These are phyloP conservation scores for Stevia rebaudiana DNA, from an alignment of 140 eudicot species.

Conservation along the genomic window DNA sequence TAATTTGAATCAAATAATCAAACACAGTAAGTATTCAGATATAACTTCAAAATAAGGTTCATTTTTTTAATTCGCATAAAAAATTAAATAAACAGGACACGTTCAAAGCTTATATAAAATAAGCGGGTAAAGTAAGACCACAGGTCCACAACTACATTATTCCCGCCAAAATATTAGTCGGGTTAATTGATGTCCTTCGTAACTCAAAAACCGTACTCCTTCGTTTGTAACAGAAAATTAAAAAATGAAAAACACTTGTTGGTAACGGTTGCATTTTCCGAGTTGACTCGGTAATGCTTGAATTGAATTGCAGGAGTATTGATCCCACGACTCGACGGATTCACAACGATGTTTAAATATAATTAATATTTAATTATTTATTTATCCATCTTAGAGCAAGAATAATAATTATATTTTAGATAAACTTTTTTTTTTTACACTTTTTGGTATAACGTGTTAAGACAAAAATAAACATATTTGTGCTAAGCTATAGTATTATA, in stretches of 20 bases:
- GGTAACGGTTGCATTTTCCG: slow-evolving; percentile 7
- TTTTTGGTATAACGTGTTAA: background rate
- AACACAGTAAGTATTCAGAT: too few relatives aligned
- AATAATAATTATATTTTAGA: too few relatives aligned
- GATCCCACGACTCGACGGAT: background rate
- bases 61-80: too few relatives aligned
- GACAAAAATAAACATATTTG: background rate
- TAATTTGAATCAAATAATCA: too few relatives aligned
- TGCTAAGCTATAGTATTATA: background rate
- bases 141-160: background rate
- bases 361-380: background rate
- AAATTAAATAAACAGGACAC: too few relatives aligned
- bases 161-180: slow-evolving; percentile 28
- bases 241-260: background rate
- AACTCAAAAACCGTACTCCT: slow-evolving; percentile 15
- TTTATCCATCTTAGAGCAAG: too few relatives aligned
- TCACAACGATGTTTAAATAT: background rate
- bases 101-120: too few relatives aligned
- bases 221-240: background rate
- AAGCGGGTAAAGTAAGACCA: too few relatives aligned
- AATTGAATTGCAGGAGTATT: background rate
- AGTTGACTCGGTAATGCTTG: slow-evolving; percentile 24
- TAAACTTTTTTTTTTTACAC: background rate
- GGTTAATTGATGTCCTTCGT: slow-evolving; percentile 9
- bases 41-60: too few relatives aligned